phyloP scores from a whole-genome alignment of 73 alveolate species.

The Durusdinium trenchii region DNA sequence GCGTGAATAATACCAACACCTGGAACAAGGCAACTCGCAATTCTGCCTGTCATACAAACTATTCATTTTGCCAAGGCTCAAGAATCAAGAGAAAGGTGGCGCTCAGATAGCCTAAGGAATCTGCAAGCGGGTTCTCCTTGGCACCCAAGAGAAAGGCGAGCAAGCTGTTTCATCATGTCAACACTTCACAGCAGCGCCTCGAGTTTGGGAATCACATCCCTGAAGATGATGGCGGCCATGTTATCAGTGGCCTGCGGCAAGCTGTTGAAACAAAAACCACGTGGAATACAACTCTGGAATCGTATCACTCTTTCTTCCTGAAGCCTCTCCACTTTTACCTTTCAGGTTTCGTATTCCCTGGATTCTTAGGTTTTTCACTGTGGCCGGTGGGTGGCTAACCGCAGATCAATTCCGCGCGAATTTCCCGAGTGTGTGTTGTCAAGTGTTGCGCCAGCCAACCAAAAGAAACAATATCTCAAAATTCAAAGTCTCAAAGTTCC shows the following conservation, averaged over 20 bases:
- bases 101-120: conserved; percentile 62
- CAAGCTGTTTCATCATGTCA: not conserved
- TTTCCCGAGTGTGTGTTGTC: no score
- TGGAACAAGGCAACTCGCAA: not conserved
- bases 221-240: conserved; percentile 71
- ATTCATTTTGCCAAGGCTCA: conserved; percentile 6
- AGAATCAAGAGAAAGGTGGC: conserved; percentile 65
- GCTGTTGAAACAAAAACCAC: no score
- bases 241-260: conserved; percentile 74
- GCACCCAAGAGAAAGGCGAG: not conserved
- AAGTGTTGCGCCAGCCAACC: no score
- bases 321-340: no score
- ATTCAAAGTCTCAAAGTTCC: no score
- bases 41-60: not conserved
- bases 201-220: conserved; percentile 66
- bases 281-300: no score
- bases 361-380: no score
- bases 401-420: no score
- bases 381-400: no score
- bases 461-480: no score
- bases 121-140: conserved; percentile 89
- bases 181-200: conserved; percentile 10
- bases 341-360: no score
- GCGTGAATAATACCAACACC: conserved; percentile 30
- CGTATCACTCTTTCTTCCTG: no score